These are phyloP conservation scores for Kwoniella pini DNA, from an alignment of 768 basidiomycete genomes.

Conservation along the genomic window DNA sequence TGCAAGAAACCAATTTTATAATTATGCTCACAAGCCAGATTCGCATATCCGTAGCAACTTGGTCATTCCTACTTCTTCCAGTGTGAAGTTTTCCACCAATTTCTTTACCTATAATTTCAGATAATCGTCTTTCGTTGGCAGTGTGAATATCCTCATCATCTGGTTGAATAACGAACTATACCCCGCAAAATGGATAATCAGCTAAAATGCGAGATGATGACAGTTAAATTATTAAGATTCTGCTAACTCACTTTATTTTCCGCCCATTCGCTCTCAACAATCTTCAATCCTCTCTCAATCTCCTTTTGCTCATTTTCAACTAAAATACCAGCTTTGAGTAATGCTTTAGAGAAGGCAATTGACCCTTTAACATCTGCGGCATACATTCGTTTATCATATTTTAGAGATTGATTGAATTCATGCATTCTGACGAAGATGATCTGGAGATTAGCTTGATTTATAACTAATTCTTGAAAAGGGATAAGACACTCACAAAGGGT, in stretches of 20 bases:
- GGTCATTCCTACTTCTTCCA: slow-evolving; percentile 94
- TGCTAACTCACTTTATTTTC: slow-evolving; percentile 68
- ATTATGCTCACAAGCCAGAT: slow-evolving; percentile 72
- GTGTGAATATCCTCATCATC: slow-evolving; percentile 99
- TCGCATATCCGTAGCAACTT: slow-evolving; percentile 97
- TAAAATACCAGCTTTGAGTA: slow-evolving; percentile 75
- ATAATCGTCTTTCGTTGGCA: slow-evolving; percentile 91
- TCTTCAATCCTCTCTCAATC: slow-evolving; percentile 66
- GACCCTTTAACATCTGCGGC: slow-evolving; percentile 88
- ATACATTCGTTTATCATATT: slow-evolving; percentile 93
- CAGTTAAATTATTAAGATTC: no score
- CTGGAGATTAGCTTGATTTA: background rate
- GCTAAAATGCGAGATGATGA: background rate
- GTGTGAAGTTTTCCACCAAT: slow-evolving; percentile 96
- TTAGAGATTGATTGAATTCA: slow-evolving; percentile 92
- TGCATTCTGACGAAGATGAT: slow-evolving; percentile 75
- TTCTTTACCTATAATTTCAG: slow-evolving; percentile 82
- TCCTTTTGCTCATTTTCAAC: slow-evolving; percentile 72
- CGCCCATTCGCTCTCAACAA: slow-evolving; percentile 82
- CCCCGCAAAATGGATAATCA: background rate
- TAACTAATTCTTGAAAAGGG: background rate
- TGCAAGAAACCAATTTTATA: no score
- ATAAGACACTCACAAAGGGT: slow-evolving; percentile 67
- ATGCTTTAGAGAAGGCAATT: slow-evolving; percentile 90
- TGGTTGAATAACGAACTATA: slow-evolving; percentile 71